These are phyloP conservation scores for Aleurites moluccanus DNA, from an alignment of 441 rosid genomes.

Conservation along the genomic window DNA sequence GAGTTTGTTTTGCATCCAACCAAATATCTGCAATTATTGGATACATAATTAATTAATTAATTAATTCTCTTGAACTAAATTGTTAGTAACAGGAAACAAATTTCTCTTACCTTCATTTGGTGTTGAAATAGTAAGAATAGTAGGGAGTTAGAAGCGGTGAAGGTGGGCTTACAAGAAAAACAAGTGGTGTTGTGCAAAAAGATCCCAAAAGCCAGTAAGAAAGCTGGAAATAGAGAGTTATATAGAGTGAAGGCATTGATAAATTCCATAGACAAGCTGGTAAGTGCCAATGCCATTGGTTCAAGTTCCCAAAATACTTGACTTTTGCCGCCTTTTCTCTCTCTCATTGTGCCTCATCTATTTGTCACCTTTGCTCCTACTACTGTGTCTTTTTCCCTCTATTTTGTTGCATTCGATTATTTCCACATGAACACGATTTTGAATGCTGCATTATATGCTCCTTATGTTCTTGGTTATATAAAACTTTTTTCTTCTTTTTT, in stretches of 20 bases:
- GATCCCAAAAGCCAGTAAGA: conserved; percentile 24
- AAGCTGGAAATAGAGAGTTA: conserved; percentile 18
- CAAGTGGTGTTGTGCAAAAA: background rate
- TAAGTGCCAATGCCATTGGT: conserved; percentile 31
- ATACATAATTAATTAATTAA: conserved; percentile 10
- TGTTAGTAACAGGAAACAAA: background rate
- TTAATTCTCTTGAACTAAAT: background rate
- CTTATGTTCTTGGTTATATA: no score
- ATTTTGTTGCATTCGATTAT: background rate
- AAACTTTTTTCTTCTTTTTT: no score
- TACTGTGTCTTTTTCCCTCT: conserved; percentile 1
- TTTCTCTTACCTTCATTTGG: conserved; percentile 32
- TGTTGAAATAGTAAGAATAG: background rate
- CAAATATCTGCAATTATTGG: conserved; percentile 44
- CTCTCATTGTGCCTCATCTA: conserved; percentile 13
- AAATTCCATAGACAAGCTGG: conserved; percentile 31
- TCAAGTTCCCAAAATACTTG: conserved; percentile 50
- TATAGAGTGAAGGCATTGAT: conserved; percentile 20
- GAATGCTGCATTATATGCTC: no score
- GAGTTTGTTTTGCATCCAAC: conserved; percentile 71
- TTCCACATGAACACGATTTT: background rate
- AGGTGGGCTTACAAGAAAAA: background rate
- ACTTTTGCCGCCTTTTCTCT: conserved; percentile 25
- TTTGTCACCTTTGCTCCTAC: conserved; percentile 19
- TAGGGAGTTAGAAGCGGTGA: background rate